Evolutionary conservation across 2,329 filamentous ascomycete genomes (phyloP), one percentile per base, ranked within the genome.

Genomic region (Penicillium sp.): DNA sequence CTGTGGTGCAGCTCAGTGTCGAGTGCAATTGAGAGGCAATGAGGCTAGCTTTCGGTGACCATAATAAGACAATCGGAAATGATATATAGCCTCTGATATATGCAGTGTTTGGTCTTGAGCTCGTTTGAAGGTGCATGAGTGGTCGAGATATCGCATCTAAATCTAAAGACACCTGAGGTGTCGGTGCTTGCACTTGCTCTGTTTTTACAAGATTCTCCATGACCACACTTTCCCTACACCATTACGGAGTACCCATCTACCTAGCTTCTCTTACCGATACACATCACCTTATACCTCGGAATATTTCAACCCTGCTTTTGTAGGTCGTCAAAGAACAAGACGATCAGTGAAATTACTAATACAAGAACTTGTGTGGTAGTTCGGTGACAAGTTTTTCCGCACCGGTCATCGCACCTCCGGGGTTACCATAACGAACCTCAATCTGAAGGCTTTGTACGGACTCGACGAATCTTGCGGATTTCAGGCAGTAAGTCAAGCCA

Each of bases 381-480:
- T 41, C 55, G 55, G 53, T 14, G 12, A n/a, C 12, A 52, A 31
- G 29, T 48, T 56, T 47, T 43, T 56, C 53, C 55, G 53, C 14
- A 2, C 35, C 46, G 42, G 31, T 18, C 4, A 14, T 38, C 41
- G 46, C 50, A 59, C 57, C 52, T 55, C 50, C 53, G 49, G 41
- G 30, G 43, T 43, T 46, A 46, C 47, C 55, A 46, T 46, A 38
- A 51, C 49, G 45, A 50, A 46, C 53, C 56, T 55, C 38, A 37
- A 50, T 42, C 27, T 37, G 33, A 34, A 50, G 46, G 38, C 18
- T 42, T 30, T 41, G 41, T 38, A 49, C 41, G 45, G 46, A 50
- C 50, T 44, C 49, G 50, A 56, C 50, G 39, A 38, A 46, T 49
- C 37, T 41, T 34, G 31, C 29, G 43, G 39, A 54, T 49, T 53